phyloP scores from a whole-genome alignment of 345 rosid genomes.

The Durio zibethinus region DNA sequence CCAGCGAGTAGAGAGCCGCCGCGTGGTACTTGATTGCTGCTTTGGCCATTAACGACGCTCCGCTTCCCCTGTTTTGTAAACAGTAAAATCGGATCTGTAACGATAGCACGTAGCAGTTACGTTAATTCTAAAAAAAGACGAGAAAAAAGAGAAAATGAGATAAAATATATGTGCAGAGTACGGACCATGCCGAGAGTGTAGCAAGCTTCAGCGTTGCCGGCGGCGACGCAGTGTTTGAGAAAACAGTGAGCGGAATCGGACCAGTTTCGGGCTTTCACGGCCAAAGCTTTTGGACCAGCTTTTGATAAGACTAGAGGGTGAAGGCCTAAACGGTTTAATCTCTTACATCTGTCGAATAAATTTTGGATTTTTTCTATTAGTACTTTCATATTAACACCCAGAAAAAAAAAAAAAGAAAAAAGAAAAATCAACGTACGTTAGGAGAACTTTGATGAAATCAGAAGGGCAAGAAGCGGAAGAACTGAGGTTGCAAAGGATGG shows the following conservation, averaged over 20 bases:
- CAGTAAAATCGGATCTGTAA: constrained; percentile 74
- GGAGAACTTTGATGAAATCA: constrained; percentile 40
- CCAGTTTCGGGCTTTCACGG: constrained; percentile 49
- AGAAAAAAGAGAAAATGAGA: background rate
- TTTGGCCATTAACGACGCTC: constrained; percentile 60
- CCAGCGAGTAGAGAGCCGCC: constrained; percentile 53
- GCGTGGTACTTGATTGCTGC: constrained; percentile 63
- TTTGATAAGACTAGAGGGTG: constrained; percentile 44
- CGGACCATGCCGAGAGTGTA: constrained; percentile 71
- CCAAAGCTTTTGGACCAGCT: constrained; percentile 41
- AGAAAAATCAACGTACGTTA: constrained; percentile 36
- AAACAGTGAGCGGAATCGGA: constrained; percentile 54
- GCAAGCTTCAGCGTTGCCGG: constrained; percentile 57
- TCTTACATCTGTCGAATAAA: constrained; percentile 40
- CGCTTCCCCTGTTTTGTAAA: constrained; percentile 42
- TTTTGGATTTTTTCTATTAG: background rate
- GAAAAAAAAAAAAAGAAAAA: background rate
- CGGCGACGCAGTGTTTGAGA: constrained; percentile 43
- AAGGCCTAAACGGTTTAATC: constrained; percentile 35
- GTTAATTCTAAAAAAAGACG: background rate
- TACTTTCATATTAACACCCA: background rate
- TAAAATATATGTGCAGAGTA: constrained; percentile 8
- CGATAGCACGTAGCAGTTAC: background rate
- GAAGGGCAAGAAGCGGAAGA: constrained; percentile 57
- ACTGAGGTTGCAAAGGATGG: constrained; percentile 48